Base-by-base conservation (phyloP, 75 land plant genomes). In the Cunninghamia lanceolata region DNA sequence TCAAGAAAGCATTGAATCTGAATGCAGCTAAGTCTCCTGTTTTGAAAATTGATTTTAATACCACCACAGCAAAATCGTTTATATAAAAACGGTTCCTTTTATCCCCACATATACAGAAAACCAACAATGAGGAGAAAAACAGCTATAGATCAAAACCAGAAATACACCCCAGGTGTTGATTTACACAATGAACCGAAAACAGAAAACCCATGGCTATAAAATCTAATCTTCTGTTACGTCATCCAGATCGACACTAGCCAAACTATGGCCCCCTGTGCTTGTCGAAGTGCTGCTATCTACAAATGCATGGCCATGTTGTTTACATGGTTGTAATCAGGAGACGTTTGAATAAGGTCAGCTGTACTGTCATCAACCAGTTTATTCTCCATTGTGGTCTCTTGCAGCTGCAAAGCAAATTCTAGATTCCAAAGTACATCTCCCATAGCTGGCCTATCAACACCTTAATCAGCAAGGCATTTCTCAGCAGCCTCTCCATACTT, bases 391-490 rank as follows among this genome's bases (percentile, higher is more conserved):
- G 89, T 91, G 28, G 56, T 89, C 71, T 91, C 85, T 76, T 90
- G 91, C 42, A 91, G 70, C 85, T 90, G 91, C 68, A 91, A 83
- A 9, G 87, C 84, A 78, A 87, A 88, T 71, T 91, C 92, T 14
- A 91, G 89, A 74, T 90, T 90, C 92, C 92, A 91, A 36, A 89
- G 89, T 25, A 91, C 91, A 16, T 90, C 89, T 9, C 92, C 92
- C 86, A 91, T 91, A 10, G 92, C 30, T 7, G 92, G 92, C 78
- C 92, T 50, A 0, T 86, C 91, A 46, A 75, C 77, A 21, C 91
- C 89, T 40, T 85, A 39, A 32, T 91, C 92, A 0, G 85, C 84
- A 52, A 91, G 70, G 45, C 92, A 89, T 35, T 91, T 90, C 83
- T 87, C 89, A 16, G 92, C 91, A 8, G 87, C 88, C 68, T 91